Evolutionary conservation across 1,284 basidiomycete species (phyloP).

Genomic region (Wolfiporia cocos): DNA sequence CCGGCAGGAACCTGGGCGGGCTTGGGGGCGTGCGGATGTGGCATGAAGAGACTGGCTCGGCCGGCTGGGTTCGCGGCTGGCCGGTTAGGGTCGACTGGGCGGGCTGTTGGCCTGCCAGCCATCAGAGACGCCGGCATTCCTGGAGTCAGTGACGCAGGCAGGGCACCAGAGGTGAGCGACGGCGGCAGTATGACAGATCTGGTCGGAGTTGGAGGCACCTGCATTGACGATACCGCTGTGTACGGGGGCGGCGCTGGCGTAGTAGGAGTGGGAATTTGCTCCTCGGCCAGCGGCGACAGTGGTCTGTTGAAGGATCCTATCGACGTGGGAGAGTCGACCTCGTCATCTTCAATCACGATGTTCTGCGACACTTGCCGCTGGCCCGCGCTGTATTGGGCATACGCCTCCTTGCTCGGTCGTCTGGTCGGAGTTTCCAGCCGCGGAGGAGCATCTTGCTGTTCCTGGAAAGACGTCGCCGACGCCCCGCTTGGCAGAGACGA

Average conservation of each 20-base stretch:
- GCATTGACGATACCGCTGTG: slow-evolving; percentile 12
- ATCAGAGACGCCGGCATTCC: slow-evolving; percentile 2
- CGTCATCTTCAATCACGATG: slow-evolving; percentile 35
- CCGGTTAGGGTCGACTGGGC: slow-evolving; percentile 19
- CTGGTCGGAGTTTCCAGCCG: not conserved
- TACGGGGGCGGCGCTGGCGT: slow-evolving; percentile 13
- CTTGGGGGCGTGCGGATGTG: slow-evolving; percentile 70
- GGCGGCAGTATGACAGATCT: not conserved
- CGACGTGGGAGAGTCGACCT: slow-evolving; percentile 16
- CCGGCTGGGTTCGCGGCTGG: slow-evolving; percentile 39
- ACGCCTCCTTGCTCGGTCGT: slow-evolving; percentile 17
- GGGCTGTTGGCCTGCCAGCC: slow-evolving; percentile 28
- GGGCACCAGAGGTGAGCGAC: slow-evolving; percentile 11
- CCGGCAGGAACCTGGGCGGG: slow-evolving; percentile 37
- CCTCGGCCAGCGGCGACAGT: slow-evolving; percentile 23
- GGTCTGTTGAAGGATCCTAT: slow-evolving; percentile 5
- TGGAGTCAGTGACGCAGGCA: slow-evolving; percentile 14
- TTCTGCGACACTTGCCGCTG: slow-evolving; percentile 13
- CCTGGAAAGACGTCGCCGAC: slow-evolving; percentile 28
- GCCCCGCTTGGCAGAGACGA: slow-evolving; percentile 17
- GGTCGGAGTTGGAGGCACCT: not conserved
- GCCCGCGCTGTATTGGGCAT: not conserved
- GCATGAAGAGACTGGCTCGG: slow-evolving; percentile 53
- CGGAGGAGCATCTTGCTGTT: slow-evolving; percentile 30
- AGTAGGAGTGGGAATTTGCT: slow-evolving; percentile 2